Base-by-base conservation (phyloP, 2,329 filamentous ascomycete species). In the Scedosporium dehoogii region DNA sequence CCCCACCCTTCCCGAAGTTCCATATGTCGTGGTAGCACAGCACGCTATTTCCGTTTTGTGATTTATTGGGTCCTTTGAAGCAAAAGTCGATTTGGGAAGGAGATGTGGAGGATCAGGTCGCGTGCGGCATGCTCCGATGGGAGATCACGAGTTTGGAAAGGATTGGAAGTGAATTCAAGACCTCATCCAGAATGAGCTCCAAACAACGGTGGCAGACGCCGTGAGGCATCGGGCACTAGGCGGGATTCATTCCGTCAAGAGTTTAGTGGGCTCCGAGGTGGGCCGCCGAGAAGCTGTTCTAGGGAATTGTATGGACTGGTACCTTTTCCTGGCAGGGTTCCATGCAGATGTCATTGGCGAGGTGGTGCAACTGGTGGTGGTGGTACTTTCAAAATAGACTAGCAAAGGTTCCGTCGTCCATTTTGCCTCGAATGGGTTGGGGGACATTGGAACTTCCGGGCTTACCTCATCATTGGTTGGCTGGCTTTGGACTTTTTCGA, bases 221-320 rank as follows among this genome's bases (percentile, higher is more conserved):
- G 51, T 55, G 18, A 16, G 44, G 21, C 44, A 14, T 23, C 51
- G 51, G 51, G 18, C 51, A 55, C 51, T 55, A 55, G 33, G 23
- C 51, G 51, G 51, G 51, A 55, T 55, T 55, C 23, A 55, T 55
- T 55, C 51, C 51, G 51, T 55, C 51, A 55, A 23, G 51, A 23
- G 51, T 1, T 55, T 55, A 55, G 51, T 27, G 51, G 33, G 9
- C 33, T 38, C 33, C 33, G 33, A 38, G 33, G 33, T 38, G 33
- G 33, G 33, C 4, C 33, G 33, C 33, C 33, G 33, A 12, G 33
- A 6, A 1, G 33, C 10, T 16, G 16, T n/a, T 18, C 44, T 48
- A n/a, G n/a, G 44, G 18, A 21, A 48, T 10, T 18, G 44, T 21
- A 7, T 18, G 44, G n/a, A 18, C n/a, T 18, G 44, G 44, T n/a